Evolutionary conservation across 106 monocot genomes (phyloP), one percentile per base, ranked within the genome.

Genomic region (Dendrobium nobile): DNA sequence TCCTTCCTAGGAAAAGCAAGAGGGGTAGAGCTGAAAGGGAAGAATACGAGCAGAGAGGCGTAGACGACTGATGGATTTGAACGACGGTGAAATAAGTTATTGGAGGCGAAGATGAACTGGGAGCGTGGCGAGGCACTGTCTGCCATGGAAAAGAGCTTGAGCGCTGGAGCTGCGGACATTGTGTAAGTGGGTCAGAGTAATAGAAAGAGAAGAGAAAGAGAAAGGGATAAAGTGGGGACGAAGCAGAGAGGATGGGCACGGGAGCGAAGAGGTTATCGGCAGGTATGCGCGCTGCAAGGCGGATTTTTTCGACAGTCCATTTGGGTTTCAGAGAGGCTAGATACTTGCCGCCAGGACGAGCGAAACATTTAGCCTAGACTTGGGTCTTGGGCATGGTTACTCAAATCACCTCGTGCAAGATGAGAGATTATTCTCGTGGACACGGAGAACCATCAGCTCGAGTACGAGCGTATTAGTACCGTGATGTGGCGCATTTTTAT

Each of bases 1-100:
- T 41, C 80, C 80, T 67, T 86, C 24, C 56, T 78, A 82, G 51
- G 17, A 84, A 84, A 31, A 85, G 55, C 67, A 73, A 37, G 19
- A 77, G 20, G 51, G 51, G 51, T 51, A 51, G 13, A 51, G 15
- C 51, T 51, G 51, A 51, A 51, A 51, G 51, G 75, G 82, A 7
- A 17, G 58, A 70, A 40, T 43, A 73, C 59, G 67, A 77, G 79
- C 0, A 70, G 74, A 55, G 74, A 43, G 16, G 76, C 20, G 5
- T 7, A 55, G 1, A 41, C 47, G 41, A 31, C 37, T 28, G 18
- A 58, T 17, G 72, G 75, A 54, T 68, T 48, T 67, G 75, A 24
- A 59, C 54, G 54, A 37, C 78, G 81, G 18, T 42, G 51, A 7
- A 77, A 59, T 27, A 75, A 20, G 26, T 79, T 43, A 15, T 54